Evolutionary conservation across 2,329 filamentous ascomycete genomes (phyloP), one percentile per base, ranked within the genome.

Genomic region (Aspergillus unguis): DNA sequence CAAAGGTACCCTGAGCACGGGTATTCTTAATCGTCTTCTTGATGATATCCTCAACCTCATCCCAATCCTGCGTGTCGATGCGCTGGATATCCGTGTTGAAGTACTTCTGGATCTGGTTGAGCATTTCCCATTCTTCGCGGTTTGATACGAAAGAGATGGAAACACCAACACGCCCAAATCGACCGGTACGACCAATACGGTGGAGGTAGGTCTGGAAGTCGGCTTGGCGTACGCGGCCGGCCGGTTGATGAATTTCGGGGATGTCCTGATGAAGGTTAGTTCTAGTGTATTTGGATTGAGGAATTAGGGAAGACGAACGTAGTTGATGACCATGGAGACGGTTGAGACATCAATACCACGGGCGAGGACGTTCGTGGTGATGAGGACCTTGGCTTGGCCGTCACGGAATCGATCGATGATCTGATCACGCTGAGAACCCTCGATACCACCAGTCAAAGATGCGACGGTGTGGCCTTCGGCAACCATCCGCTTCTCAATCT

Each of bases 241-340:
- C 77, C 3, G 78, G 79, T 32, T 81, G 74, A 64, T 85, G 77
- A 58, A 77, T 53, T 78, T 87, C 88, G 26, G 87, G 87, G 53
- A 90, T 87, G 62, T 90, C 87, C 70, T 74, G 7, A 23, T 26
- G 17, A 33, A 32, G 17, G 28, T 45, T 38, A 46, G 23, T 32
- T 17, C 9, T n/a, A n/a, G 35, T 5, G 4, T 8, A 5, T 23
- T 26, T n/a, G 3, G 17, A 68, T 7, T 5, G 1, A 5, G 32
- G 25, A 7, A 7, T 5, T 28, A 8, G 9, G 9, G 6, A 8
- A 6, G 2, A 50, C 76, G 58, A 73, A 81, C 80, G 74, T 99
- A 99, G 78, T 99, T 99, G 79, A 99, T 91, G 49, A 99, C 94
- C 86, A 99, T 94, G 7, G 91, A 96, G 10, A 99, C 94, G 28